Conservation (phyloP, 2,329 filamentous ascomycete species). For the Botrytis squamosa region DNA sequence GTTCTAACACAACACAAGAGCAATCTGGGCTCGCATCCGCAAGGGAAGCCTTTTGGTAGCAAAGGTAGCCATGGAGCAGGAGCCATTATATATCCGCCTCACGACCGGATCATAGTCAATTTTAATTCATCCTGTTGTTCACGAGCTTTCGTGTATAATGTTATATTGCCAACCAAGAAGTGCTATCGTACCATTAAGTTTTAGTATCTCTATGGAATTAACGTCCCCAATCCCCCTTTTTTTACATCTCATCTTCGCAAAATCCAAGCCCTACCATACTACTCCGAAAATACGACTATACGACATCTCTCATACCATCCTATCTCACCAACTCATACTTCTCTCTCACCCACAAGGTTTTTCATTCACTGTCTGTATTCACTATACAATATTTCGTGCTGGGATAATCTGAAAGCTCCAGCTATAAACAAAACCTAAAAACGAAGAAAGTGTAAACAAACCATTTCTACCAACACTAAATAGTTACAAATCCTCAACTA, state of each 20-base stretch:
- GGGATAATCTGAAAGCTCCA: not conserved
- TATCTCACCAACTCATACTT: not conserved
- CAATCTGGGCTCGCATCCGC: slow-evolving; percentile 6
- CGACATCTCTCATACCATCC: not conserved
- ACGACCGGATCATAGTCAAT: not conserved
- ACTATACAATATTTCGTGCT: not conserved
- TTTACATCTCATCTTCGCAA: not conserved
- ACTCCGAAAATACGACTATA: not conserved
- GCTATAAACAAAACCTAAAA: not conserved
- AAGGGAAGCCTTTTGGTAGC: slow-evolving; percentile 22
- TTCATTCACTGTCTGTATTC: not conserved
- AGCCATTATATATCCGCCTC: not conserved
- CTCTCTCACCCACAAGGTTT: not conserved
- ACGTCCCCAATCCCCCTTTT: not conserved
- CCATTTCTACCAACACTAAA: not conserved
- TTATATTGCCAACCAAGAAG: not conserved
- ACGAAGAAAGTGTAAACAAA: not conserved
- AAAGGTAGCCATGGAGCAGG: slow-evolving; percentile 13
- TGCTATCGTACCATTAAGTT: not conserved
- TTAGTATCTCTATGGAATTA: not conserved
- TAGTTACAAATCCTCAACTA: too few relatives aligned
- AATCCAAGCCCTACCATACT: not conserved
- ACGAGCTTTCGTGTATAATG: not conserved
- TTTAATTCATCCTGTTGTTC: not conserved
- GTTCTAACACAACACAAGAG: not conserved